phyloP scores from a whole-genome alignment of 225 moss, liverwort and hornwort species.

The Thuidium tamariscinum region DNA sequence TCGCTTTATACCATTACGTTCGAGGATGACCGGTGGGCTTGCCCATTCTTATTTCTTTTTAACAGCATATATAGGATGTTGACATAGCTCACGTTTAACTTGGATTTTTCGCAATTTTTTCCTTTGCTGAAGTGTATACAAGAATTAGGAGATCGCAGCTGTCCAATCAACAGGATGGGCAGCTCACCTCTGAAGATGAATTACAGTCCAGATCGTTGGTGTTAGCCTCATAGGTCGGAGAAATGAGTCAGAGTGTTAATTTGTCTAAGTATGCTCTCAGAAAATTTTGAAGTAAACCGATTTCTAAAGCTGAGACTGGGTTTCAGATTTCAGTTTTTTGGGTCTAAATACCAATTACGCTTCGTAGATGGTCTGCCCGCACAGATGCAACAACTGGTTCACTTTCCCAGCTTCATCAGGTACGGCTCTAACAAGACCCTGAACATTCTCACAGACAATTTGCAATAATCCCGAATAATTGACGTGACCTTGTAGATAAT shows the following conservation, averaged over 20 bases:
- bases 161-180: not conserved
- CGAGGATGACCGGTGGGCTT: slow-evolving; percentile 73
- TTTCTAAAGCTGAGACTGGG: not conserved
- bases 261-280: not conserved
- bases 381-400: slow-evolving; percentile 77
- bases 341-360: slow-evolving; percentile 82
- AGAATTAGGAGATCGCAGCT: not conserved
- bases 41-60: not conserved
- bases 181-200: not conserved
- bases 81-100: not conserved
- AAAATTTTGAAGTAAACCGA: not conserved
- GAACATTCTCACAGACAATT: not conserved
- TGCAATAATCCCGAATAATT: not conserved
- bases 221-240: not conserved
- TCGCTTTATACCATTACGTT: slow-evolving; percentile 81
- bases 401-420: slow-evolving; percentile 94
- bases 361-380: slow-evolving; percentile 59
- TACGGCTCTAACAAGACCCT: not conserved
- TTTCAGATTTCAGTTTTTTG: slow-evolving; percentile 67
- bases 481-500: not conserved
- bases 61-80: not conserved
- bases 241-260: not conserved
- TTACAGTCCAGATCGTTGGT: not conserved
- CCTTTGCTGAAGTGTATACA: not conserved
- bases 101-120: not conserved